These are phyloP conservation scores for Trametes coccinea DNA, from an alignment of 768 basidiomycete species.

Conservation along the genomic window DNA sequence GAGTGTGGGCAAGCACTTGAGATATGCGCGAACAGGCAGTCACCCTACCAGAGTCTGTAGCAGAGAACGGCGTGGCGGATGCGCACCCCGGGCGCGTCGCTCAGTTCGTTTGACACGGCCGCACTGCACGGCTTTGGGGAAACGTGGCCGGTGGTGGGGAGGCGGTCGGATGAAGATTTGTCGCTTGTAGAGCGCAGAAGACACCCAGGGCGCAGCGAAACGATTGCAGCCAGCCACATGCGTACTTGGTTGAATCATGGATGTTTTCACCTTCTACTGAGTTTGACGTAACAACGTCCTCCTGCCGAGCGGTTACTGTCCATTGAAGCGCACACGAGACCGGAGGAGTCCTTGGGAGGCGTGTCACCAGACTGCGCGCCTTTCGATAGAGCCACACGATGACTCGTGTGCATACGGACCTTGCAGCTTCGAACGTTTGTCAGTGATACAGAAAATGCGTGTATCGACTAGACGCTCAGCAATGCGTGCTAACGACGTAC, in stretches of 20 bases:
- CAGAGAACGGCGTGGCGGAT: slow-evolving; percentile 13
- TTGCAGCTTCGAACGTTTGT: slow-evolving; percentile 9
- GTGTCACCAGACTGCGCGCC: slow-evolving; percentile 13
- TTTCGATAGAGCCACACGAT: background rate
- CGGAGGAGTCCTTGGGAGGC: background rate
- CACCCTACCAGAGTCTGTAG: slow-evolving; percentile 1
- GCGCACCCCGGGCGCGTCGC: slow-evolving; percentile 11
- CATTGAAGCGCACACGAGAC: slow-evolving; percentile 14
- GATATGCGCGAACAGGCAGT: slow-evolving; percentile 1
- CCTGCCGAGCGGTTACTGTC: slow-evolving; percentile 12
- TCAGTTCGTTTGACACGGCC: background rate
- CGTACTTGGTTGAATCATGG: background rate
- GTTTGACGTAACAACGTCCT: slow-evolving; percentile 16
- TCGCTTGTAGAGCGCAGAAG: slow-evolving; percentile 5
- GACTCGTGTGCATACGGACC: slow-evolving; percentile 6
- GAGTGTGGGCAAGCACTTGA: background rate
- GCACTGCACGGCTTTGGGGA: background rate
- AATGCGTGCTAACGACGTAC: slow-evolving; percentile 3
- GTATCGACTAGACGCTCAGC: background rate
- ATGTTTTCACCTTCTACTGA: slow-evolving; percentile 5
- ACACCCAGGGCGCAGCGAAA: background rate
- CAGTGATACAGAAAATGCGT: slow-evolving; percentile 1
- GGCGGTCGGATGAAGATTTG: slow-evolving; percentile 1
- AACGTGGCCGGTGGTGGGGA: background rate
- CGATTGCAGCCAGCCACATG: slow-evolving; percentile 7